Percentiles rank a stretch among this genome's conserved stretches.
phyloP scores from a whole-genome alignment of 2,329 filamentous ascomycete genomes.

The Fusarium torulosum region DNA sequence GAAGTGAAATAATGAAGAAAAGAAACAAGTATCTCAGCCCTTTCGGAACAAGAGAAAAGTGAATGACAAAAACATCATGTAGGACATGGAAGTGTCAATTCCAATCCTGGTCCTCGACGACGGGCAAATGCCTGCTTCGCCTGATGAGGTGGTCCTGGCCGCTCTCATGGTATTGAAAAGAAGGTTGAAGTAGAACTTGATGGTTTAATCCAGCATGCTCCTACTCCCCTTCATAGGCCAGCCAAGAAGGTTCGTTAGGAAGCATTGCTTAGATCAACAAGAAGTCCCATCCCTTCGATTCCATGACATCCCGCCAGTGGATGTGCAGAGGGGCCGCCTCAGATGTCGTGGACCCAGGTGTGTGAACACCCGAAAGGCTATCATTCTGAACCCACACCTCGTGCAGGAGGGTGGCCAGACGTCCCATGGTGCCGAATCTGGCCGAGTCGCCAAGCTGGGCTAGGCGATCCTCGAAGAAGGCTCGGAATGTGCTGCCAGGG shows the following conservation, averaged over 20 bases:
- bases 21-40: constrained; percentile 23
- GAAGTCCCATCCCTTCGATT: constrained; percentile 90
- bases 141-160: constrained; percentile 46
- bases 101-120: constrained; percentile 41
- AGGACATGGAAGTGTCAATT: constrained; percentile 12
- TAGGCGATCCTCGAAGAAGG: constrained; percentile 81
- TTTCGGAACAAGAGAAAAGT: constrained; percentile 45
- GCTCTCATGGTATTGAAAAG: constrained; percentile 42
- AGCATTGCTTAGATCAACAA: constrained; percentile 77
- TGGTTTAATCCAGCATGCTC: constrained; percentile 35
- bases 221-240: constrained; percentile 54
- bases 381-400: constrained; percentile 89
- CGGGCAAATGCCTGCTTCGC: constrained; percentile 56
- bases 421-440: constrained; percentile 86
- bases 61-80: constrained; percentile 29
- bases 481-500: constrained; percentile 79
- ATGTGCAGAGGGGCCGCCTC: constrained; percentile 71
- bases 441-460: constrained; percentile 81
- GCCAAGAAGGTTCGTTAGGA: constrained; percentile 50
- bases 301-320: constrained; percentile 96
- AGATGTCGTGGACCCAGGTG: constrained; percentile 53
- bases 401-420: constrained; percentile 80
- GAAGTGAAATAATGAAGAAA: constrained; percentile 48
- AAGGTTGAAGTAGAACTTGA: constrained; percentile 38
- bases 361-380: constrained; percentile 56